Base-by-base conservation (phyloP, 108 stramenopile genomes). In the Seminavis robusta region DNA sequence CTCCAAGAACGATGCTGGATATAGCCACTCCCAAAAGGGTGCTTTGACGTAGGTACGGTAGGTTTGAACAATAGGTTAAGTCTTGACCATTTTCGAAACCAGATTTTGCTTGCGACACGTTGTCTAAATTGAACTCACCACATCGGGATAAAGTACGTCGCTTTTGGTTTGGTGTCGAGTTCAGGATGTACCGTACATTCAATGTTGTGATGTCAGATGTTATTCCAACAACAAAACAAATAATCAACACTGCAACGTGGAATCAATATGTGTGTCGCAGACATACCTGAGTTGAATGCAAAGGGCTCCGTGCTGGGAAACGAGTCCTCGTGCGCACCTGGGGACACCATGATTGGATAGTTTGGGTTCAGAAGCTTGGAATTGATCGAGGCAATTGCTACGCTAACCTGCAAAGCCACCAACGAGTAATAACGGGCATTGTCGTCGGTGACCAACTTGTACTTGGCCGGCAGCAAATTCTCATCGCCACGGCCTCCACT, bases 91-190 rank as follows among this genome's bases (percentile, higher is more conserved):
- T n/a, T n/a, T 53, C 21, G 1, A 8, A 17, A 44, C 26, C 26
- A 1, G 24, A 26, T 4, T 6, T 1, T 42, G 36, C 13, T 13
- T 9, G 4, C 2, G 4, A 1, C 0, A n/a, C n/a, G n/a, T n/a
- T n/a, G n/a, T n/a, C n/a, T n/a, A n/a, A n/a, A n/a, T n/a, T n/a
- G n/a, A n/a, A n/a, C n/a, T n/a, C n/a, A n/a, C n/a, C 10, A 52
- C 47, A 68, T 40, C 16, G 79, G 79, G 28, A 80, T 25, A 46
- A 80, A 80, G 34, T 80, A 80, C 15, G 74, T 80, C 17, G 79
- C n/a, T n/a, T n/a, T n/a, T n/a, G n/a, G n/a, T n/a, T n/a, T n/a
- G n/a, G n/a, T n/a, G n/a, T n/a, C n/a, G n/a, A n/a, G n/a, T n/a
- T n/a, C n/a, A n/a, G n/a, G n/a, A n/a, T n/a, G n/a, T n/a, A n/a